phyloP scores from a whole-genome alignment of 148 eudicot species.

The Polygonum aviculare region DNA sequence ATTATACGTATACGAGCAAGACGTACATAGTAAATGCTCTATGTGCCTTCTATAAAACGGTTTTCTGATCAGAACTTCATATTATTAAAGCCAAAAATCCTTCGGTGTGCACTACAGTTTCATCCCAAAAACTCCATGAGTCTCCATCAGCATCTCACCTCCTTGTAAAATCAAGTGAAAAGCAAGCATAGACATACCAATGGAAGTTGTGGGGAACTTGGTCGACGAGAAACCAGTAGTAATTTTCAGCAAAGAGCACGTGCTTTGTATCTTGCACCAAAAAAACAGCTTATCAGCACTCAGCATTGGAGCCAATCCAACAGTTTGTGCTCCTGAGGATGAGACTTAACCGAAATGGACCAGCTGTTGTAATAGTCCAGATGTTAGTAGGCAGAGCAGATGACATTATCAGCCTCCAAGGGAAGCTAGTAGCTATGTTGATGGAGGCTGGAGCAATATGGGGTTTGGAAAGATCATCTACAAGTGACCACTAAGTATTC shows the following conservation, averaged over 20 bases:
- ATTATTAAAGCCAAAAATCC: background rate
- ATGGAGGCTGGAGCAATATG: background rate
- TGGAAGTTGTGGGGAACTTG: background rate
- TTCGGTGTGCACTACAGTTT: background rate
- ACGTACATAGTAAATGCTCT: background rate
- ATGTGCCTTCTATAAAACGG: background rate
- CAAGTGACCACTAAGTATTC: background rate
- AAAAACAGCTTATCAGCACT: conserved; percentile 25
- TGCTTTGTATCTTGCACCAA: conserved; percentile 41
- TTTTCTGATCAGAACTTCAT: background rate
- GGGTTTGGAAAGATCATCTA: background rate
- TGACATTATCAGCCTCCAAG: background rate
- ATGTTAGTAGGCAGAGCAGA: background rate
- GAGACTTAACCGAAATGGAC: conserved; percentile 27
- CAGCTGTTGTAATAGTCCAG: background rate
- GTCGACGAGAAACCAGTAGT: background rate
- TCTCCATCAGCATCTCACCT: background rate
- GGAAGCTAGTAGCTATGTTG: background rate
- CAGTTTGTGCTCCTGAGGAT: conserved; percentile 21
- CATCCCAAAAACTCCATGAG: background rate
- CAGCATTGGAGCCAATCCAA: conserved; percentile 36
- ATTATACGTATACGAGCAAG: background rate
- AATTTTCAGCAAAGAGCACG: conserved; percentile 7
- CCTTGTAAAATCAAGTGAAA: background rate
- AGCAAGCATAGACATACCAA: background rate